Evolutionary conservation across 2,329 filamentous ascomycete species (phyloP), one percentile per base, ranked within the genome.

Genomic region (Ophiostoma angusticollis): DNA sequence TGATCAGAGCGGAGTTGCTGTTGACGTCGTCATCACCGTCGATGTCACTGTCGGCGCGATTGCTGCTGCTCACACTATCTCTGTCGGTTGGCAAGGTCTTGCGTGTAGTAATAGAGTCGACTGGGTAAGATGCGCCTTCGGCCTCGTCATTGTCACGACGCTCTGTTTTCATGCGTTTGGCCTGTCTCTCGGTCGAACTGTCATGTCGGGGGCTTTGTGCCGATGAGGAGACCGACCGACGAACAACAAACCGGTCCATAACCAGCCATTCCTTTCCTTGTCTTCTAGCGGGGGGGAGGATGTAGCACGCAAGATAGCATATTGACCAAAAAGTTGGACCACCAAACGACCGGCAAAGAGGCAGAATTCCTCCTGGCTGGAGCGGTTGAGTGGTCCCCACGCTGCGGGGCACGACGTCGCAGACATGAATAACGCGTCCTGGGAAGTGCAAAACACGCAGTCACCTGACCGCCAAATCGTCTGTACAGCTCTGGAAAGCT

Each of bases 171-270:
- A 35, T 14, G 17, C 37, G 19, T 21, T 43, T 43, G 14, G 35
- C 24, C 22, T 14, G 35, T 5, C 27, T 34, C 6, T 33, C 32
- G n/a, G 22, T 18, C 3, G 17, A 17, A 27, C 32, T 9, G 13
- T 29, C 29, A 12, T 39, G 23, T 21, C 17, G 28, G 6, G 22
- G 11, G 9, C 9, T n/a, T 30, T 18, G 16, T 2, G 27, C 7
- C 5, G 41, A 25, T 11, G 41, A 33, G 14, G 34, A 9, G 14
- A 14, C 13, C 12, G 39, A 13, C n/a, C 38, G 35, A 23, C 39
- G 33, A 13, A 35, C 24, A 17, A 45, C 24, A 24, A 36, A 42
- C 13, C 37, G 39, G 32, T 45, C 42, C 42, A 42, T 45, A 4
- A 5, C 13, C 11, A 21, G 39, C 21, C 39, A 45, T 39, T 31